phyloP scores from a whole-genome alignment of 768 basidiomycete species.

The Tulasnella sp. region DNA sequence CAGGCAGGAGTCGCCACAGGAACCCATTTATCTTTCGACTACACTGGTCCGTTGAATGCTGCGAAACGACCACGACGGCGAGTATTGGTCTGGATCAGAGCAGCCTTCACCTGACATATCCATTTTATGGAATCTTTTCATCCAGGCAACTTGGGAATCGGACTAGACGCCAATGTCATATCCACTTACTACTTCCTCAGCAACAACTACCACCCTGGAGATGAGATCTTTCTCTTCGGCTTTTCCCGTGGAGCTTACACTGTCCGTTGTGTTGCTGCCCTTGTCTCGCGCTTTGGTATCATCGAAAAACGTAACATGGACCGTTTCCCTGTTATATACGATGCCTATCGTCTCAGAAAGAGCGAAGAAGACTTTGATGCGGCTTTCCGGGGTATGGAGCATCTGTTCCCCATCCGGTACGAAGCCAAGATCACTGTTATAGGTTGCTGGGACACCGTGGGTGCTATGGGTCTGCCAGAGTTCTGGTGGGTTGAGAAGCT shows the following conservation, averaged over 20 bases:
- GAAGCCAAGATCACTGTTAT: conserved; percentile 46
- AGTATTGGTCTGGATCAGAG: too few relatives aligned
- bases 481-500: conserved; percentile 41
- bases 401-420: too few relatives aligned
- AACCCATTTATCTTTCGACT: too few relatives aligned
- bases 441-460: conserved; percentile 47
- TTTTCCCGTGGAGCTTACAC: conserved; percentile 27
- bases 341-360: background rate
- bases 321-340: background rate
- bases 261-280: conserved; percentile 21
- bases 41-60: too few relatives aligned
- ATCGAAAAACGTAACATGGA: background rate
- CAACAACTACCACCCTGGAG: conserved; percentile 28
- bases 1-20: conserved; percentile 34
- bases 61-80: too few relatives aligned
- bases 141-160: conserved; percentile 39
- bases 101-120: too few relatives aligned
- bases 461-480: conserved; percentile 63
- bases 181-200: conserved; percentile 10
- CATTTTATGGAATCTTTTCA: background rate
- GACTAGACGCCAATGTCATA: conserved; percentile 21
- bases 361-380: conserved; percentile 14
- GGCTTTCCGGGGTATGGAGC: too few relatives aligned
- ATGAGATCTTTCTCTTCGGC: conserved; percentile 29
- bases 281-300: background rate